Evolutionary conservation across 2,329 filamentous ascomycete species (phyloP).

Genomic region (Aspergillus quadrilineatus): DNA sequence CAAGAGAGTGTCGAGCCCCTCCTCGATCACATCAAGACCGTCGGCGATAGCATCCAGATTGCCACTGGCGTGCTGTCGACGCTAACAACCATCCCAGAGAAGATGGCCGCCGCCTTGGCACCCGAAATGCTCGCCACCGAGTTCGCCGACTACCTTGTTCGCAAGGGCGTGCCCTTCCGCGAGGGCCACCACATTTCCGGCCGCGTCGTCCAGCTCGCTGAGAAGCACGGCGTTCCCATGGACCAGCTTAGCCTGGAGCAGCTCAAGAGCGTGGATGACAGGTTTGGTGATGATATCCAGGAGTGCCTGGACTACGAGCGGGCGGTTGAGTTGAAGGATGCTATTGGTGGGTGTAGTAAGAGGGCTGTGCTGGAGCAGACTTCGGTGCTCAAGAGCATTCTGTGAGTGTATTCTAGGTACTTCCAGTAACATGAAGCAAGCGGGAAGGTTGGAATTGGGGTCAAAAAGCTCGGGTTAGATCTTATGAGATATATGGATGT

Average conservation of each 20-base stretch:
- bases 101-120: constrained; percentile 75
- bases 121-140: constrained; percentile 76
- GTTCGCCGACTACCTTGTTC: constrained; percentile 49
- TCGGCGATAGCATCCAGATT: constrained; percentile 78
- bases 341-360: constrained; percentile 76
- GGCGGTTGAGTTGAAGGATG: constrained; percentile 75
- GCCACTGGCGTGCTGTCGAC: constrained; percentile 78
- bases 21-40: constrained; percentile 78
- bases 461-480: too few relatives aligned
- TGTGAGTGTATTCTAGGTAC: constrained; percentile 32
- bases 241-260: constrained; percentile 67
- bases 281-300: constrained; percentile 70
- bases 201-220: constrained; percentile 68
- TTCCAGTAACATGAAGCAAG: too few relatives aligned
- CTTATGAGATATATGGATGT: not conserved
- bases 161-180: constrained; percentile 67
- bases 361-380: constrained; percentile 68
- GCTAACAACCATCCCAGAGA: constrained; percentile 65
- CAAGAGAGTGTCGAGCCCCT: constrained; percentile 86
- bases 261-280: constrained; percentile 64
- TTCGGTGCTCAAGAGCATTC: constrained; percentile 57
- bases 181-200: constrained; percentile 79
- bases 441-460: too few relatives aligned
- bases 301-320: constrained; percentile 76
- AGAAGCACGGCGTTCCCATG: constrained; percentile 66